These are phyloP conservation scores for Nicotiana undulata DNA, from an alignment of 257 asterid species.

Conservation along the genomic window DNA sequence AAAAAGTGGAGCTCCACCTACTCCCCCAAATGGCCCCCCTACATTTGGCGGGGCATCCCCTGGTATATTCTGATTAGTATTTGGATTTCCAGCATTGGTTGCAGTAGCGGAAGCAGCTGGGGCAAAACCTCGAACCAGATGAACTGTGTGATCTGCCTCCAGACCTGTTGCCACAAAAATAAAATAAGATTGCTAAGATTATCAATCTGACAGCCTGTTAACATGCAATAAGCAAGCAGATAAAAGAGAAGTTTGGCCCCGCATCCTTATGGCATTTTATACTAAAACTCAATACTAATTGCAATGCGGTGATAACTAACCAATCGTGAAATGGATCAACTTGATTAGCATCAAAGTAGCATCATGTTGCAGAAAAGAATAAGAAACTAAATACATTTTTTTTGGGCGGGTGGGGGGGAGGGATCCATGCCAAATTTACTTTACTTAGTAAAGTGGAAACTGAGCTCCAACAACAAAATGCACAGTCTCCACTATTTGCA, in stretches of 20 bases:
- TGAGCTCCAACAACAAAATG: neutral
- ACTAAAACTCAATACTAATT: neutral
- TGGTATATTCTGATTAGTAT: constrained; percentile 20
- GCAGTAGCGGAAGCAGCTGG: constrained; percentile 24
- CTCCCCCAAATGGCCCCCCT: constrained; percentile 24
- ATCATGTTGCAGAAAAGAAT: neutral
- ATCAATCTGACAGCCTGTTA: neutral
- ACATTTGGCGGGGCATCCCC: constrained; percentile 25
- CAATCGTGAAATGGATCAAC: neutral
- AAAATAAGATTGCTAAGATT: neutral
- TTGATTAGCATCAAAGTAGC: neutral
- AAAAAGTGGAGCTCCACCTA: constrained; percentile 36
- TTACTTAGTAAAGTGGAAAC: neutral
- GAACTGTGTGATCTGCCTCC: constrained; percentile 55
- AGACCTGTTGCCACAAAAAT: constrained; percentile 24
- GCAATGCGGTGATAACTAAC: neutral
- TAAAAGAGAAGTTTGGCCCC: neutral
- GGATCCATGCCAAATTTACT: neutral
- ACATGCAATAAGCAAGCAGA: neutral
- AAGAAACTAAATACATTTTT: neutral
- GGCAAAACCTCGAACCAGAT: constrained; percentile 45
- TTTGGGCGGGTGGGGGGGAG: neutral
- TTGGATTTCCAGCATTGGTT: constrained; percentile 22
- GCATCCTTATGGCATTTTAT: neutral
- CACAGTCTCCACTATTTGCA: neutral